A percentile compares a stretch with the other conserved stretches of the same genome.
Evolutionary conservation across 2,329 filamentous ascomycete genomes (phyloP).

Genomic region (Dactylonectria macrodidyma): DNA sequence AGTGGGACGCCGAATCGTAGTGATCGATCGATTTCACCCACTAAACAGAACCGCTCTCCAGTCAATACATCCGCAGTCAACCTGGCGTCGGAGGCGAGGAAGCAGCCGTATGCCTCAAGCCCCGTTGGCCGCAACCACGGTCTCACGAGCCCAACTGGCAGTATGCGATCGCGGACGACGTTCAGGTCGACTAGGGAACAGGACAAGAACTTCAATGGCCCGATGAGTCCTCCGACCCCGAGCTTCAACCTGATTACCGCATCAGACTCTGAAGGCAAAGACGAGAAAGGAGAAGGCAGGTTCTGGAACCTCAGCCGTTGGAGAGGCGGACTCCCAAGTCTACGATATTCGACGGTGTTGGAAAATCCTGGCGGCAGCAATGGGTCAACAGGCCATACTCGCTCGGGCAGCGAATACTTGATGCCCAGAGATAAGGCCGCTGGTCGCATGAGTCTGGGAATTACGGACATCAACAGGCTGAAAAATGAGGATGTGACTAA

Average conservation of each 20-base stretch:
- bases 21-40: conserved; percentile 71
- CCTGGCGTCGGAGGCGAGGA: conserved; percentile 63
- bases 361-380: conserved; percentile 40
- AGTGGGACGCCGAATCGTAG: conserved; percentile 60
- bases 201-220: conserved; percentile 43
- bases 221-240: conserved; percentile 64
- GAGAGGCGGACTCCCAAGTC: conserved; percentile 58
- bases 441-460: conserved; percentile 50
- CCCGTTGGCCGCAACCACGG: conserved; percentile 39
- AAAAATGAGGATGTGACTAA: conserved; percentile 45
- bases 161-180: conserved; percentile 46
- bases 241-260: conserved; percentile 66
- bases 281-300: conserved; percentile 59
- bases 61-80: conserved; percentile 56
- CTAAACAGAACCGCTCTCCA: conserved; percentile 58
- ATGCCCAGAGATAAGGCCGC: conserved; percentile 53
- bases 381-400: conserved; percentile 55
- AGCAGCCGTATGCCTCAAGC: conserved; percentile 57
- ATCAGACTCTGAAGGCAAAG: conserved; percentile 53
- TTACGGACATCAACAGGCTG: conserved; percentile 47
- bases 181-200: conserved; percentile 46
- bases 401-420: conserved; percentile 39
- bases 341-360: conserved; percentile 50
- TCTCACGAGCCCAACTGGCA: conserved; percentile 59
- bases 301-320: conserved; percentile 74